A percentile compares a stretch with the other conserved stretches of the same genome.
phyloP scores from a whole-genome alignment of 208 protist genomes.

The Acanthamoeba lenticulata region DNA sequence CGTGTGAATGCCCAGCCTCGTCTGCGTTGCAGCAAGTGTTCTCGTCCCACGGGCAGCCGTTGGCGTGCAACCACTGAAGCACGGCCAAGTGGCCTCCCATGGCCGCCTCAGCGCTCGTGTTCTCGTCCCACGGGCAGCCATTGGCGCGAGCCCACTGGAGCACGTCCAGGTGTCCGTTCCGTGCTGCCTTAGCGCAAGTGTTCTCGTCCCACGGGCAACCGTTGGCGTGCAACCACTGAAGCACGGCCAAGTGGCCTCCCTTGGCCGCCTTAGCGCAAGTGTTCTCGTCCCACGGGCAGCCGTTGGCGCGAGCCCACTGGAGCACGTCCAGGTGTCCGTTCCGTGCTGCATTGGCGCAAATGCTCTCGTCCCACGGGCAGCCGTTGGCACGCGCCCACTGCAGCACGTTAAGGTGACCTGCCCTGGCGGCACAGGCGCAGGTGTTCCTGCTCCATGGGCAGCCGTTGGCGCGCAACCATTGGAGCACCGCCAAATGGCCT shows the following conservation, averaged over 20 bases:
- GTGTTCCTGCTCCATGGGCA: background rate
- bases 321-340: background rate
- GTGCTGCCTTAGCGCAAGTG: no score
- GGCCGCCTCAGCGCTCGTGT: no score
- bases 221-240: background rate
- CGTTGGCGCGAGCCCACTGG: background rate
- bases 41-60: no score
- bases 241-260: background rate
- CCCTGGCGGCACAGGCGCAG: background rate
- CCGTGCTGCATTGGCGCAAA: background rate
- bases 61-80: no score
- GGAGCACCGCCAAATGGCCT: constrained; percentile 17
- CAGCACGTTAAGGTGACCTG: constrained; percentile 10
- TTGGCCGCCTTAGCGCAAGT: background rate
- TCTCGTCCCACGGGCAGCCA: no score
- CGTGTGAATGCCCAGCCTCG: no score
- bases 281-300: constrained; percentile 42
- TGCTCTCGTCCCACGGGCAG: background rate
- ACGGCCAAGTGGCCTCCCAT: no score
- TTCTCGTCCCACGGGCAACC: background rate
- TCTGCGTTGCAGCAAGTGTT: background rate
- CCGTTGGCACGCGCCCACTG: constrained; percentile 1
- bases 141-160: no score
- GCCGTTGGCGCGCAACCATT: background rate
- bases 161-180: no score